Evolutionary conservation across 371 early-diverging fungal species (phyloP).

Genomic region (Capillidium rhysosporum): DNA sequence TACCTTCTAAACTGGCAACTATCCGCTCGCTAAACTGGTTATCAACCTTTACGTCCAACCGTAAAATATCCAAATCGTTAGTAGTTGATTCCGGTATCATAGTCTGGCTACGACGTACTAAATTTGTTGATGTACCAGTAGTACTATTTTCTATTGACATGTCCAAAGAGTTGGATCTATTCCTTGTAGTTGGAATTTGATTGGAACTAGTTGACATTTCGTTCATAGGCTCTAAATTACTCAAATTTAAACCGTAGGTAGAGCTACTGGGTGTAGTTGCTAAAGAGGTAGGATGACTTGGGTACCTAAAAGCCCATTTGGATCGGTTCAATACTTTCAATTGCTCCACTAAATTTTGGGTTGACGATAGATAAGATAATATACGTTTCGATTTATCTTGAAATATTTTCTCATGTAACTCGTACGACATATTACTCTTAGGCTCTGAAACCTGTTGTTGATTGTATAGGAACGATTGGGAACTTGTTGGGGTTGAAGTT

Average conservation of each 20-base stretch:
- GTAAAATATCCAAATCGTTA: slow-evolving; percentile 2
- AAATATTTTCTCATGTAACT: neutral
- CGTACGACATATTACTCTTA: neutral
- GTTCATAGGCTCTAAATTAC: neutral
- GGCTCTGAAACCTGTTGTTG: no score
- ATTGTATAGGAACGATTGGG: no score
- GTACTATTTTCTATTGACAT: neutral
- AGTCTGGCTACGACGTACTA: no score
- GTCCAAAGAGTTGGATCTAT: neutral
- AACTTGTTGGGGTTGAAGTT: no score
- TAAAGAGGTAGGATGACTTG: neutral
- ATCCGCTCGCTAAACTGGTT: neutral
- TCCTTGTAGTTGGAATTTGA: neutral
- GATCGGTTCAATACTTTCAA: neutral
- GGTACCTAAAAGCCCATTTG: slow-evolving; percentile 3
- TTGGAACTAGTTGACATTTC: neutral
- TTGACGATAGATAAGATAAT: neutral
- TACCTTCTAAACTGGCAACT: slow-evolving; percentile 21
- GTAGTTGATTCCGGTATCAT: neutral
- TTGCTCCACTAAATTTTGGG: neutral
- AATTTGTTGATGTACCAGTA: no score
- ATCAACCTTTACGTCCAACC: neutral
- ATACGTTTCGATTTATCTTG: neutral
- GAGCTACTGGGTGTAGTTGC: neutral
- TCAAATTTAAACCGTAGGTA: neutral